Evolutionary conservation across 148 eudicot species (phyloP), one percentile per base, ranked within the genome.

Genomic region (Diospyros lotus): DNA sequence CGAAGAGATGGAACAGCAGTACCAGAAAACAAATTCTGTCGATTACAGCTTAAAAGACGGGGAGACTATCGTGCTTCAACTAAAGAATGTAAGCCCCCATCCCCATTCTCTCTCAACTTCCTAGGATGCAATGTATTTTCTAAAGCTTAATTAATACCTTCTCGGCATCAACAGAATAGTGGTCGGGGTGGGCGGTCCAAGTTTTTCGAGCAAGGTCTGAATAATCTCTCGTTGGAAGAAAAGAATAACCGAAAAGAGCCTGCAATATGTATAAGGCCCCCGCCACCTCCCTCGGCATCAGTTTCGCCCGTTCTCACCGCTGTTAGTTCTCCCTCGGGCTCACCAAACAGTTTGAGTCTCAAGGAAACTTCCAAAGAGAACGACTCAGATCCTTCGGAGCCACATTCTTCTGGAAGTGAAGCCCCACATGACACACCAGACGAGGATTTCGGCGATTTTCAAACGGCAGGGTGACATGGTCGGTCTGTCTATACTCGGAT

Each of bases 11-110:
- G 99, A 95, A 83, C 90, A 95, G 72, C 94, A 92, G 62, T 89
- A 80, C 85, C 94, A 92, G 83, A 85, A 87, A 28, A 81, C 89
- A 66, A 87, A 97, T n/a, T 71, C 97, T 51, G 86, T 89, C 70
- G 96, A 95, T 81, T 95, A 95, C 84, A 95, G 98, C 81, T 82
- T 95, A 69, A 95, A 95, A 84, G 97, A 95, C 15, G 99, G 97
- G 81, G 91, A 95, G 78, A 95, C 99, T 66, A 60, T 95, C 51
- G 91, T 90, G 46, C 90, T 95, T 76, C 93, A 92, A 73, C 44
- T 92, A 70, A 95, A 89, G 76, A 89, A 87, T 79, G 99, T 95
- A 72, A 82, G 28, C 28, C 28, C 28, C 28, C 86, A 55, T 60
- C 45, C 60, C 52, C 40, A 42, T 18, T 15, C 17, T 18, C 7